Conservation (phyloP, 2,329 filamentous ascomycete species). For the Tolypocladium nubicola region DNA sequence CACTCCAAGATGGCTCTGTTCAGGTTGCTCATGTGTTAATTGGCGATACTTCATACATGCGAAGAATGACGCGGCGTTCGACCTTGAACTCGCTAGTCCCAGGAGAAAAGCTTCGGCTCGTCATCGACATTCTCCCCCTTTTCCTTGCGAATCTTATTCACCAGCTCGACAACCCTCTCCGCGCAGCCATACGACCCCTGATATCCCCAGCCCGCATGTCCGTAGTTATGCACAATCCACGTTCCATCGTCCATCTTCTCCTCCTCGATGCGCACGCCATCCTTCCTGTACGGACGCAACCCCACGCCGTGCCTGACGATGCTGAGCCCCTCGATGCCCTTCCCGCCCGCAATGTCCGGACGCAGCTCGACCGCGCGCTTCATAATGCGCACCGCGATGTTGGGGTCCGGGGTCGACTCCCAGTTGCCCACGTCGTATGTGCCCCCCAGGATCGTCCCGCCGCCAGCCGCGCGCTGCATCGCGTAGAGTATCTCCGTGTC, state of each 20-base stretch:
- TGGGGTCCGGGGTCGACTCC: conserved; percentile 69
- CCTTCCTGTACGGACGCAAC: conserved; percentile 62
- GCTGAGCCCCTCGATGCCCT: conserved; percentile 62
- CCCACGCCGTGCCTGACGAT: conserved; percentile 77
- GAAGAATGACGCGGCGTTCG: too few species aligned
- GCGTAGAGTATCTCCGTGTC: conserved; percentile 65
- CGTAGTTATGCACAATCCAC: conserved; percentile 72
- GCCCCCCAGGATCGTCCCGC: conserved; percentile 79
- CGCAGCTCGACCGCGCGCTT: conserved; percentile 56
- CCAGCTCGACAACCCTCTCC: conserved; percentile 53
- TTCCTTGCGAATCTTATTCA: conserved; percentile 43
- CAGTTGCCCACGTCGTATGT: conserved; percentile 72
- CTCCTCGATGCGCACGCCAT: conserved; percentile 64
- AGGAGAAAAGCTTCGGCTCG: conserved; percentile 19
- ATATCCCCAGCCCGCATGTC: conserved; percentile 71
- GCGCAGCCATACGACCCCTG: conserved; percentile 62
- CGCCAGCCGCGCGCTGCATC: conserved; percentile 72
- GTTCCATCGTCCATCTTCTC: conserved; percentile 37
- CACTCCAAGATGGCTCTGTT: neutral
- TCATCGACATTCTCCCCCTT: conserved; percentile 15
- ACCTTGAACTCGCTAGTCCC: conserved; percentile 1
- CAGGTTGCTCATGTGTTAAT: too few species aligned
- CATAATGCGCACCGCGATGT: conserved; percentile 77
- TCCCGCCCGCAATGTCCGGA: conserved; percentile 52
- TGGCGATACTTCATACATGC: too few species aligned